Conservation (phyloP, 1,284 basidiomycete genomes). For the Malassezia pachydermatis region DNA sequence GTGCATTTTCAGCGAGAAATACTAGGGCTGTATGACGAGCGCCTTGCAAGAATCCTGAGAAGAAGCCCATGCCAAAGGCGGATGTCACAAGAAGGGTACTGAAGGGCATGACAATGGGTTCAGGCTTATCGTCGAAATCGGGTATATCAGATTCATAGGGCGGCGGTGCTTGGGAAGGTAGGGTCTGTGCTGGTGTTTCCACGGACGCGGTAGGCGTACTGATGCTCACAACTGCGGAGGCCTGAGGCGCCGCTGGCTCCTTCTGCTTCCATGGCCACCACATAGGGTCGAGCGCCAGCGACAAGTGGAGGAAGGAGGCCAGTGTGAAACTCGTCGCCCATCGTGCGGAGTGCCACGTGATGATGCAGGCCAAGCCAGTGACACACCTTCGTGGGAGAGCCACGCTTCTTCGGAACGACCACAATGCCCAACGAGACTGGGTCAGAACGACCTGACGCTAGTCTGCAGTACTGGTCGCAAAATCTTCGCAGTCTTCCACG, state of each 20-base stretch:
- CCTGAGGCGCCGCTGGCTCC: too few species aligned
- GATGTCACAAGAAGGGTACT: conserved; percentile 17
- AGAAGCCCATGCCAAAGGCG: conserved; percentile 30
- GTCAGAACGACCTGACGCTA: conserved; percentile 11
- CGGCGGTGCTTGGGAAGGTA: background rate
- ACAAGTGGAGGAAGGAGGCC: too few species aligned
- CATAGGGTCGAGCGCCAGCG: too few species aligned
- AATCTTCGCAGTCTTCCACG: conserved; percentile 62
- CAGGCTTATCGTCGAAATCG: background rate
- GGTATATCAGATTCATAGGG: background rate
- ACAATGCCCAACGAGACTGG: background rate
- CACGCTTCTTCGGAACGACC: background rate
- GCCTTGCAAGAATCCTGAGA: conserved; percentile 28
- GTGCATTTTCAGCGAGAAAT: conserved; percentile 46
- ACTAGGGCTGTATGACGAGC: conserved; percentile 33
- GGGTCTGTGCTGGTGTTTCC: background rate
- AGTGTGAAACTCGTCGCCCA: too few species aligned
- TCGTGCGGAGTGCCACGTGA: conserved; percentile 1
- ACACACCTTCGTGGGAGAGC: background rate
- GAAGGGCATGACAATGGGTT: conserved; percentile 7
- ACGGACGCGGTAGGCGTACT: background rate
- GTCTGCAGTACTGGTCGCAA: conserved; percentile 34
- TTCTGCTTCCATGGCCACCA: too few species aligned
- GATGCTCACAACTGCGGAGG: too few species aligned
- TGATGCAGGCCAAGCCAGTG: background rate